Base-by-base conservation (phyloP, 2,329 filamentous ascomycete species). In the Ophiocordyceps camponoti-rufipedis region DNA sequence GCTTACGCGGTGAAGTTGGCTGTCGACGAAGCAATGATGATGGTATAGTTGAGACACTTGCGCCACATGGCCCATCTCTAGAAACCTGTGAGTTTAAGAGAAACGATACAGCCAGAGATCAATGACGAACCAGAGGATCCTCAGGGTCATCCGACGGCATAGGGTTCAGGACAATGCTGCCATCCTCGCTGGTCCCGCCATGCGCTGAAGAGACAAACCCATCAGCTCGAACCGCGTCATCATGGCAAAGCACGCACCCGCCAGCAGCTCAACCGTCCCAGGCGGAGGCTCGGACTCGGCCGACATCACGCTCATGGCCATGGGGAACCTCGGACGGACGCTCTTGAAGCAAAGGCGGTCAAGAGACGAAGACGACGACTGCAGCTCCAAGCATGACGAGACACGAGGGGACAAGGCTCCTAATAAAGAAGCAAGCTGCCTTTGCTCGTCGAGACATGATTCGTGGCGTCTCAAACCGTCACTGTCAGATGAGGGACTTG, bases 51-150 rank as follows among this genome's bases (percentile, higher is more conserved):
- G 10, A 43, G 41, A 12, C 32, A 39, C n/a, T 46, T 43, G 33
- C 45, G 45, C 41, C 45, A 43, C 12, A 16, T 28, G 7, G 45
- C n/a, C 45, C 45, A 46, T 28, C 42, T 29, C 45, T 46, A 45
- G 1, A 10, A 3, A 23, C 23, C 5, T 23, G 23, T 23, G 23
- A 23, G 23, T 23, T 23, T 3, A 23, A 23, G 23, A 23, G 23
- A 3, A 23, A 23, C 23, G 5, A 23, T 23, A 23, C 23, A 23
- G n/a, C n/a, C n/a, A n/a, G n/a, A n/a, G n/a, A n/a, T n/a, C 3
- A 23, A 23, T 23, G 29, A 45, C 44, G 42, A 23, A 45, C 44
- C 31, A 45, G 40, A 38, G 44, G 44, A 18, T 45, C 44, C 11
- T 45, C 33, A 7, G 44, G 40, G 16, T 45, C 44, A n/a, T 29